Conservation (phyloP, 2,329 filamentous ascomycete genomes). For the Botrytis aclada region DNA sequence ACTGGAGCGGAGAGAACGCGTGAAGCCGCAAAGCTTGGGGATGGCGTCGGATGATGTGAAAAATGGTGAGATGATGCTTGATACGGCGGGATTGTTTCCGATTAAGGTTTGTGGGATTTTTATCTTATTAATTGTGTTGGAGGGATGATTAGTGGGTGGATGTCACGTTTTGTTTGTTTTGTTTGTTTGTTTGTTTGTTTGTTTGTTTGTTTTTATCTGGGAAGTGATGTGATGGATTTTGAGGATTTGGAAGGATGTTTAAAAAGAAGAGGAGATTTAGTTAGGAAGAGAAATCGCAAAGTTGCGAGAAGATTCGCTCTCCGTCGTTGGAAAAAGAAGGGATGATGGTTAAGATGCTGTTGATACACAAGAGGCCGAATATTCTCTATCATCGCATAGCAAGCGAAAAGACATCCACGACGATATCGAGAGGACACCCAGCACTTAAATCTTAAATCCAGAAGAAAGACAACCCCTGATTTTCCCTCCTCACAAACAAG, state of each 20-base stretch:
- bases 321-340: too few species aligned
- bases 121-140: accelerated
- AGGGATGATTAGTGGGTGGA: not conserved
- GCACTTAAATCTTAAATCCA: too few species aligned
- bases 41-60: not conserved
- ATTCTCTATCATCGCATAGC: not conserved
- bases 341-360: not conserved
- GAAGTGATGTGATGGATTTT: not conserved
- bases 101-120: not conserved
- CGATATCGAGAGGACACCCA: not conserved
- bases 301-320: not conserved
- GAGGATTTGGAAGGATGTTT: not conserved
- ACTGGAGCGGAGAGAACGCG: not conserved
- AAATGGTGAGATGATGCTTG: not conserved
- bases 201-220: not conserved
- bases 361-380: not conserved
- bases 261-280: accelerated
- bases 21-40: not conserved
- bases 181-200: too few species aligned
- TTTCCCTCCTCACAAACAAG: too few species aligned
- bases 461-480: too few species aligned
- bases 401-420: accelerated
- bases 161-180: not conserved
- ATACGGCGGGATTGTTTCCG: not conserved
- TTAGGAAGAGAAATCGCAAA: not conserved